Evolutionary conservation across 2,329 filamentous ascomycete genomes (phyloP).

Genomic region (Colletotrichum sidae): DNA sequence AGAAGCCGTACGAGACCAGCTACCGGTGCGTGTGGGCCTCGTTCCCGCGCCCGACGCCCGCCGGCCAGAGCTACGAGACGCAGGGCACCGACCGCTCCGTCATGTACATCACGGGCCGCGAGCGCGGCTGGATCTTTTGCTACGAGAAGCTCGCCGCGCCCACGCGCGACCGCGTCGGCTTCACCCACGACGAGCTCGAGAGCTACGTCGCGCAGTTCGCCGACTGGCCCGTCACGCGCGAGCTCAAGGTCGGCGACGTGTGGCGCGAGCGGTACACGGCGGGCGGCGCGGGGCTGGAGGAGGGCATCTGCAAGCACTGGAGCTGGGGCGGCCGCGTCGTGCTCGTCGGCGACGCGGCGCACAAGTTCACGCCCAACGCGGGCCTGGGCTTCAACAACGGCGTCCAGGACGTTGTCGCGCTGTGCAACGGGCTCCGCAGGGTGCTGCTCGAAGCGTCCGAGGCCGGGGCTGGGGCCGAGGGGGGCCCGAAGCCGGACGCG

Average conservation of each 20-base stretch:
- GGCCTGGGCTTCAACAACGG: constrained; percentile 51
- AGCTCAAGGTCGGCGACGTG: constrained; percentile 46
- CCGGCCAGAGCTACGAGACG: constrained; percentile 46
- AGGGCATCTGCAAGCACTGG: constrained; percentile 51
- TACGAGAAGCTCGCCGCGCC: constrained; percentile 46
- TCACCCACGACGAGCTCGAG: constrained; percentile 43
- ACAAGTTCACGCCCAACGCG: constrained; percentile 52
- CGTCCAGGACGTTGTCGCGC: constrained; percentile 46
- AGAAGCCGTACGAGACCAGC: constrained; percentile 39
- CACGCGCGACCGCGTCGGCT: constrained; percentile 41
- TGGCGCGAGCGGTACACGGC: constrained; percentile 41
- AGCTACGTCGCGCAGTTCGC: constrained; percentile 42
- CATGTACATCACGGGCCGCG: constrained; percentile 45
- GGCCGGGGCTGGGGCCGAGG: neutral
- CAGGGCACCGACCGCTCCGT: constrained; percentile 43
- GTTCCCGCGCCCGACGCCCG: constrained; percentile 40
- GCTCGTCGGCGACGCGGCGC: constrained; percentile 50
- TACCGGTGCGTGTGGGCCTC: constrained; percentile 51
- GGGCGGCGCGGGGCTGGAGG: constrained; percentile 49
- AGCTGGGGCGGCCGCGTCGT: constrained; percentile 48
- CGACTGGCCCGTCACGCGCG: constrained; percentile 42
- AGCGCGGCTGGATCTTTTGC: constrained; percentile 47
- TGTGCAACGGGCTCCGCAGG: constrained; percentile 44
- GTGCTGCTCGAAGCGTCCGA: neutral
- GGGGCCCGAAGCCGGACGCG: neutral